Evolutionary conservation across 2,329 filamentous ascomycete species (phyloP), one percentile per base, ranked within the genome.

Genomic region (Xenosphaeropsis pyriputrescens): DNA sequence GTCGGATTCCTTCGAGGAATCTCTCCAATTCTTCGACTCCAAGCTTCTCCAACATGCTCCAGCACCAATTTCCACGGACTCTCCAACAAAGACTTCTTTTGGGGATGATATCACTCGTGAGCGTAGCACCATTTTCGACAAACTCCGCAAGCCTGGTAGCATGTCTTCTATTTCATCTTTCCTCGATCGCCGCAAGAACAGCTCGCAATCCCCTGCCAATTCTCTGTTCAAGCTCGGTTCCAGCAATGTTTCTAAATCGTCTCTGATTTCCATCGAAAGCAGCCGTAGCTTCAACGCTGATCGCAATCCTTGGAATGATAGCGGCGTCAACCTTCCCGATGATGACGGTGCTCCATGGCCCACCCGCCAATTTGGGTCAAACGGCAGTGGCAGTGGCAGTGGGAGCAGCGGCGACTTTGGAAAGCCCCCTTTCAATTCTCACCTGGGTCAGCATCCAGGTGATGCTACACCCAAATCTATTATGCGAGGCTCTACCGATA

Each of bases 1-100:
- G 64, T 96, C 91, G 1, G 91, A 98, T 58, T 95, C 91, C 0
- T 98, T 98, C 47, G 91, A 98, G 57, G 89, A 98, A 50, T 93
- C 89, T 6, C 70, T 96, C 37, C 89, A 88, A 40, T 96, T 88
- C 64, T 98, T 98, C 54, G 85, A 95, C 56, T 95, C 89, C 2
- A 96, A 95, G 63, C 72, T 98, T 34, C 72, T 98, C 38, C 91
- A 96, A 59, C 86, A 93, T 51, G 88, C 89, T 4, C 86, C 89
- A 29, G 73, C 82, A 4, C 74, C 83, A 2, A 70, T 86, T 14
- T 72, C 75, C 12, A 86, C 84, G 4, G 89, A 96, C 55, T 94
- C 88, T 16, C 89, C 88, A 1, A 89, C 86, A 38, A 86, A 88
- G 50, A 73, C 79, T 37, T 81, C 73, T 36, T 95, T 95, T 52